phyloP scores from a whole-genome alignment of 1,284 basidiomycete genomes.

The Boletus smithii region DNA sequence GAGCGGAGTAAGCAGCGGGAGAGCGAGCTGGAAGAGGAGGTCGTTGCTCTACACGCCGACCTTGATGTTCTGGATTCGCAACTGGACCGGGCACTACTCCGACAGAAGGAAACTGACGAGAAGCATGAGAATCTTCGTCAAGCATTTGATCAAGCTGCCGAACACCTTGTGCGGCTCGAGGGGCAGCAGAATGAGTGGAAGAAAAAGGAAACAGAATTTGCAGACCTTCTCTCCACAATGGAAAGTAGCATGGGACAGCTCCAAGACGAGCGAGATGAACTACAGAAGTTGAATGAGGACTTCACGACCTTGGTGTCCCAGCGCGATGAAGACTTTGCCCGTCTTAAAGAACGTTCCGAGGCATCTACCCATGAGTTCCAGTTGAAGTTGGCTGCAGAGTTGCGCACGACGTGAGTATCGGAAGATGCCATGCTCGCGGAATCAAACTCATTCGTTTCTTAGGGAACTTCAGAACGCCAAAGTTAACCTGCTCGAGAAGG shows the following conservation, averaged over 20 bases:
- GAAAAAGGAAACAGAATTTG: conserved; percentile 56
- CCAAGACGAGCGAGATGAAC: conserved; percentile 54
- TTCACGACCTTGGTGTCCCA: conserved; percentile 68
- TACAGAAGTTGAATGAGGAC: conserved; percentile 68
- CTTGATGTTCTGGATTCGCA: conserved; percentile 84
- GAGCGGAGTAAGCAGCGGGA: conserved; percentile 85
- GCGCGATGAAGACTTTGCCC: conserved; percentile 76
- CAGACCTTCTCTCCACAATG: conserved; percentile 52
- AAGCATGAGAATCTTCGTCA: conserved; percentile 68
- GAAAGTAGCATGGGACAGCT: conserved; percentile 61
- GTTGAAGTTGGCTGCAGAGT: conserved; percentile 66
- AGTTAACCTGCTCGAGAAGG: conserved; percentile 59
- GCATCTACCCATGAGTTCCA: conserved; percentile 67
- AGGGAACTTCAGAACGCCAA: conserved; percentile 66
- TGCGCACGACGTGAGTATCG: conserved; percentile 58
- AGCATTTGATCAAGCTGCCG: conserved; percentile 80
- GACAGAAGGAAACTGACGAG: conserved; percentile 76
- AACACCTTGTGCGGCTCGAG: conserved; percentile 79
- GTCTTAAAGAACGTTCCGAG: conserved; percentile 79
- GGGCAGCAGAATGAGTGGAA: conserved; percentile 70
- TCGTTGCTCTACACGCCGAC: conserved; percentile 77
- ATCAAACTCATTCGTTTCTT: conserved; percentile 6
- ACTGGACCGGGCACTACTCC: conserved; percentile 74
- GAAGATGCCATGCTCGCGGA: not conserved
- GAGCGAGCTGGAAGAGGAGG: conserved; percentile 81